phyloP scores from a whole-genome alignment of 306 rosid species.

The Fragaria vesca region DNA sequence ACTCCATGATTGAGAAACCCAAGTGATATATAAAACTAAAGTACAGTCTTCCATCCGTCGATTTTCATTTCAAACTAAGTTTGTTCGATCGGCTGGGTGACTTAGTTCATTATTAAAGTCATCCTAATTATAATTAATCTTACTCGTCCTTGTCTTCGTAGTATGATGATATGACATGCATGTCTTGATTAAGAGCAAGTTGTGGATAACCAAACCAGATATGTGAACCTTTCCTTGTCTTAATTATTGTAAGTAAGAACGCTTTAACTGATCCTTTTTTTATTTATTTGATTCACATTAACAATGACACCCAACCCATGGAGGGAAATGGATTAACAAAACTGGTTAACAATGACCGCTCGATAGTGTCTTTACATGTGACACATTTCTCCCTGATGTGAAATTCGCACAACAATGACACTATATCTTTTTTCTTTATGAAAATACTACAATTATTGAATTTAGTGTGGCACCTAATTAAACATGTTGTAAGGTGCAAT shows the following conservation, averaged over 20 bases:
- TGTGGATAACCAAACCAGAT: slow-evolving; percentile 26
- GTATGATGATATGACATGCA: slow-evolving; percentile 2
- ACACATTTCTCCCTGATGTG: background rate
- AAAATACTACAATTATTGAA: background rate
- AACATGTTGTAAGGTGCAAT: background rate
- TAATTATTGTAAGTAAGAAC: slow-evolving; percentile 8
- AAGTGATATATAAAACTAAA: background rate
- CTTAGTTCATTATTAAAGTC: background rate
- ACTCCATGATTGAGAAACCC: background rate
- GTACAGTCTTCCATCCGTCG: background rate
- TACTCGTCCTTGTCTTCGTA: background rate
- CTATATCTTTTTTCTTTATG: background rate
- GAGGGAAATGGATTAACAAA: background rate
- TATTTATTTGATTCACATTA: background rate
- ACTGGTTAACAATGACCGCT: background rate
- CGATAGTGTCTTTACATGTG: background rate
- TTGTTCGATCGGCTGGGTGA: background rate
- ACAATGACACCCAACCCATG: background rate
- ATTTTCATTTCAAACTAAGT: background rate
- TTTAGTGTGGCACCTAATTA: background rate
- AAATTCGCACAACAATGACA: background rate
- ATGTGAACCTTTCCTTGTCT: slow-evolving; percentile 32
- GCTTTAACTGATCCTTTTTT: background rate
- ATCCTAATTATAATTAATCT: background rate
- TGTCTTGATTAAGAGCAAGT: slow-evolving; percentile 23